These are phyloP conservation scores for Phytophthora syringae DNA, from an alignment of 352 stramenopile species.

Conservation along the genomic window DNA sequence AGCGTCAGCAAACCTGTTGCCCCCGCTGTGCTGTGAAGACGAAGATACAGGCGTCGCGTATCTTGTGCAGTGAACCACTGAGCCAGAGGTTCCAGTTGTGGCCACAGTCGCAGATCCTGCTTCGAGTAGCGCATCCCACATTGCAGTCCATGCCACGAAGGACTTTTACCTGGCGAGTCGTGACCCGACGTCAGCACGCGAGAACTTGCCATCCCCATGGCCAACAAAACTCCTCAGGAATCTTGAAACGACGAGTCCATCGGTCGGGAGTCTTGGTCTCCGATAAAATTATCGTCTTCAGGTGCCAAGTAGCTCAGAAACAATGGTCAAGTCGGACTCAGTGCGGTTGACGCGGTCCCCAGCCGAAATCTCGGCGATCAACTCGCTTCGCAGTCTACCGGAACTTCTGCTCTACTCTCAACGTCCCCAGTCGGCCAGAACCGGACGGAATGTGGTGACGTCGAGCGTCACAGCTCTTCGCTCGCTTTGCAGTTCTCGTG, in stretches of 20 bases:
- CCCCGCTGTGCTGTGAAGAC: conserved; percentile 36
- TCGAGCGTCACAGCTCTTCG: conserved; percentile 34
- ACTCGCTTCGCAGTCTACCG: conserved; percentile 26
- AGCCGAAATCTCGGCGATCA: conserved; percentile 34
- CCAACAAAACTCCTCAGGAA: neutral
- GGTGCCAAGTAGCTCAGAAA: neutral
- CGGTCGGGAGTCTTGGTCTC: conserved; percentile 11
- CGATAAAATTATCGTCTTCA: conserved; percentile 29
- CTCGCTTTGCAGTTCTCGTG: conserved; percentile 19
- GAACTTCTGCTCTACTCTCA: conserved; percentile 25
- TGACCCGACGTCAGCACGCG: conserved; percentile 15
- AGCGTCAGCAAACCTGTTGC: conserved; percentile 43
- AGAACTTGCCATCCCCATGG: conserved; percentile 36
- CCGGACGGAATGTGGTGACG: conserved; percentile 5
- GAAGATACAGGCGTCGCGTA: conserved; percentile 38
- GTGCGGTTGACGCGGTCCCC: conserved; percentile 35
- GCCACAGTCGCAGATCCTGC: conserved; percentile 63
- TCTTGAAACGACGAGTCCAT: conserved; percentile 34
- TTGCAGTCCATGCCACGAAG: conserved; percentile 37
- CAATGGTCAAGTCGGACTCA: conserved; percentile 22
- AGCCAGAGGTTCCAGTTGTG: conserved; percentile 59
- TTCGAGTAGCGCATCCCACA: conserved; percentile 58
- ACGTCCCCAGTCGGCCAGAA: conserved; percentile 27
- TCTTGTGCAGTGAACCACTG: conserved; percentile 74
- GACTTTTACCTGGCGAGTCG: neutral